Conservation (phyloP, 2,329 filamentous ascomycete genomes). For the Diaporthe citriasiana region DNA sequence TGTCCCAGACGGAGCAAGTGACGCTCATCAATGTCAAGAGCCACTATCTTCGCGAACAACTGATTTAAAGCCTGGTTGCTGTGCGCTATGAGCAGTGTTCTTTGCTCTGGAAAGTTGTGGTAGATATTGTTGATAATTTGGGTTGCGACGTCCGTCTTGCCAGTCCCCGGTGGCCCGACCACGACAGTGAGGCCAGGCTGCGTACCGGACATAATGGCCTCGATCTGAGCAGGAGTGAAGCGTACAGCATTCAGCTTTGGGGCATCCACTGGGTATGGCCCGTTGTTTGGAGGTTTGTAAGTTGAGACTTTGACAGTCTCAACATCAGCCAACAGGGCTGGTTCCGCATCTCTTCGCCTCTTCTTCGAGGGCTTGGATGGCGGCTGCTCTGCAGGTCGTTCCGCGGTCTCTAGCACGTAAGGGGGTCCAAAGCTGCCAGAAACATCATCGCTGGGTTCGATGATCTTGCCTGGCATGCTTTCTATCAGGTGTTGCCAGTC, state of each 20-base stretch:
- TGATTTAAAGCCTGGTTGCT: slow-evolving; percentile 99
- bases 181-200: slow-evolving; percentile 95
- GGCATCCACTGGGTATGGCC: slow-evolving; percentile 88
- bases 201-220: slow-evolving; percentile 93
- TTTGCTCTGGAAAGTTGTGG: slow-evolving; percentile 94
- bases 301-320: slow-evolving; percentile 86
- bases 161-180: slow-evolving; percentile 94
- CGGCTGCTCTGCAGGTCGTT: slow-evolving; percentile 65
- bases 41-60: slow-evolving; percentile 97
- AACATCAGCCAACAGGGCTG: slow-evolving; percentile 70
- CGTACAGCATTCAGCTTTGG: slow-evolving; percentile 86
- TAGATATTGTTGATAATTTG: slow-evolving; percentile 99
- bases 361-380: slow-evolving; percentile 82
- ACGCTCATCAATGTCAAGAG: slow-evolving; percentile 93
- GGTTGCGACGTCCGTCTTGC: slow-evolving; percentile 98
- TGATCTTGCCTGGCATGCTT: slow-evolving; percentile 87
- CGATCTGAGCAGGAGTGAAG: slow-evolving; percentile 91
- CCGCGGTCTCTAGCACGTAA: slow-evolving; percentile 82
- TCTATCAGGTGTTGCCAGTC: slow-evolving; percentile 95
- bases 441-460: slow-evolving; percentile 82
- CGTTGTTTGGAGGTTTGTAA: slow-evolving; percentile 89
- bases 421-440: slow-evolving; percentile 85
- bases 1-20: slow-evolving; percentile 94
- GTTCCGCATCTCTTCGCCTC: slow-evolving; percentile 83
- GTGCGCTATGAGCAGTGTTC: slow-evolving; percentile 92